Conservation (phyloP, 257 asterid genomes). For the Cruciata laevipes region DNA sequence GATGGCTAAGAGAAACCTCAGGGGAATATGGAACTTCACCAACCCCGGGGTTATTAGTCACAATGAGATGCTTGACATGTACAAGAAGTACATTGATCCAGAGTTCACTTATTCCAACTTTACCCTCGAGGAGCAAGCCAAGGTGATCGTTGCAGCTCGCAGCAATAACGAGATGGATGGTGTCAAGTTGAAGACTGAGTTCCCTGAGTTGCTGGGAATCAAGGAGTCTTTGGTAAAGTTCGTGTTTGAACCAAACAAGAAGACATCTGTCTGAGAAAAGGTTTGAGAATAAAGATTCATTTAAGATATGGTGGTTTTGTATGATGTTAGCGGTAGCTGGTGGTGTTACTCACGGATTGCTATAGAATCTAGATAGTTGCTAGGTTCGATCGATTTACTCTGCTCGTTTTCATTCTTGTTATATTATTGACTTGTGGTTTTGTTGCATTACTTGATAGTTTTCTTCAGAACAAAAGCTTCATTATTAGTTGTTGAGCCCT, state of each 20-base stretch:
- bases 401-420: slow-evolving; percentile 6
- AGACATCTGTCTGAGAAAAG: slow-evolving; percentile 39
- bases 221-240: slow-evolving; percentile 81
- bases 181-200: slow-evolving; percentile 77
- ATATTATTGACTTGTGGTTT: neutral
- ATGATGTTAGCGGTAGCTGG: slow-evolving; percentile 8
- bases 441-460: neutral
- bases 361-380: slow-evolving; percentile 16
- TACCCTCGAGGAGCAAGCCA: slow-evolving; percentile 94
- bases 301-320: slow-evolving; percentile 7
- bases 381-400: slow-evolving; percentile 6
- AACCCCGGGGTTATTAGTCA: slow-evolving; percentile 95
- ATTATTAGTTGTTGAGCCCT: neutral
- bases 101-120: slow-evolving; percentile 63
- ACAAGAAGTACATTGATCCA: slow-evolving; percentile 71
- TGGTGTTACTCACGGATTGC: slow-evolving; percentile 11
- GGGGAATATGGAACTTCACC: slow-evolving; percentile 94
- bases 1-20: slow-evolving; percentile 92
- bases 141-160: slow-evolving; percentile 87
- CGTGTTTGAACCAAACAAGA: slow-evolving; percentile 82
- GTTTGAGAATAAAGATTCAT: neutral
- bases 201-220: slow-evolving; percentile 75
- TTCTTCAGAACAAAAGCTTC: neutral
- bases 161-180: slow-evolving; percentile 91
- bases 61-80: slow-evolving; percentile 88